phyloP scores from a whole-genome alignment of 192 early-diverging fungal species.

The Coemansia sp. region DNA sequence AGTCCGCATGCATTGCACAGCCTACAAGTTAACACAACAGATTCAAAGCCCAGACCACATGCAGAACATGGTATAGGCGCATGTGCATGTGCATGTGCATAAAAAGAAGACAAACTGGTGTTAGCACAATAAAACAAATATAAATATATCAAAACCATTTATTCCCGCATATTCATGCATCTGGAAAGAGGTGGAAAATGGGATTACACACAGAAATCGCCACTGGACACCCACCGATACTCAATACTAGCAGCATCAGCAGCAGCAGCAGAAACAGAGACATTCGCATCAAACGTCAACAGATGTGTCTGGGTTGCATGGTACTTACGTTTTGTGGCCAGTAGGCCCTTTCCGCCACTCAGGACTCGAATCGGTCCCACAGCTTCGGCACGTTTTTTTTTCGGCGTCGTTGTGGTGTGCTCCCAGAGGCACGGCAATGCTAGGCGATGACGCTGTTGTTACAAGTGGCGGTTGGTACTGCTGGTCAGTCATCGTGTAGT shows the following conservation, averaged over 20 bases:
- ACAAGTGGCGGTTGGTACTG: constrained; percentile 42
- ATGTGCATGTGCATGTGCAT: background rate
- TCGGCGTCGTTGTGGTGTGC: constrained; percentile 27
- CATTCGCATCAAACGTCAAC: background rate
- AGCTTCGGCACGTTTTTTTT: constrained; percentile 57
- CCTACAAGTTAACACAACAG: constrained; percentile 20
- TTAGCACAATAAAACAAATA: too few species aligned
- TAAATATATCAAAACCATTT: too few species aligned
- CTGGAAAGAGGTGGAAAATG: too few species aligned
- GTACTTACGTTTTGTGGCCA: constrained; percentile 60
- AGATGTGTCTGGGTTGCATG: background rate
- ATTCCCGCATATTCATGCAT: too few species aligned
- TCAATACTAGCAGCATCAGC: background rate
- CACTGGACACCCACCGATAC: too few species aligned
- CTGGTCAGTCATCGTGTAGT: constrained; percentile 26
- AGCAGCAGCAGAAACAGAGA: background rate
- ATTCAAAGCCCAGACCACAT: background rate
- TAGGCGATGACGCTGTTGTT: constrained; percentile 38
- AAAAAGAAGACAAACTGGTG: too few species aligned
- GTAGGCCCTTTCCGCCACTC: constrained; percentile 60
- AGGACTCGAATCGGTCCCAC: constrained; percentile 57
- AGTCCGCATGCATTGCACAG: constrained; percentile 59
- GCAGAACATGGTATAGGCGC: background rate
- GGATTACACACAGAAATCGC: background rate
- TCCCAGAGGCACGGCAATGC: constrained; percentile 23